Evolutionary conservation across 2,329 filamentous ascomycete genomes (phyloP), one percentile per base, ranked within the genome.

Genomic region (Colletotrichum costaricense): DNA sequence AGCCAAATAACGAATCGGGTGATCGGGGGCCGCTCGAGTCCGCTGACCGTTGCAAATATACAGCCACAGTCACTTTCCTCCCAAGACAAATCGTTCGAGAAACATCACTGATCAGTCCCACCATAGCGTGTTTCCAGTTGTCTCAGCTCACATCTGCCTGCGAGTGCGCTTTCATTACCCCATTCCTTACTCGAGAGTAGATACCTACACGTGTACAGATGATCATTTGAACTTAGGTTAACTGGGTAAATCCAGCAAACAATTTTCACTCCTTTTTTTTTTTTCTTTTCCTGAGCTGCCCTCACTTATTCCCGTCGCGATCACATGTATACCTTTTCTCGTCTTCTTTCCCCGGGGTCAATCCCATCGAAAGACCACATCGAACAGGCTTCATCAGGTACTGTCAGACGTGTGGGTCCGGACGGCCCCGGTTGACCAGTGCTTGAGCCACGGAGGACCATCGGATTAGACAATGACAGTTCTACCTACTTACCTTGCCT

Each of bases 31-130:
- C 58, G 58, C 63, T 56, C 30, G 8, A 65, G 63, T 24, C 46
- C 62, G 30, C 22, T 19, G 33, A 5, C 24, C 26, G 62, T 58
- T n/a, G 42, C 46, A 63, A 49, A 35, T 28, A 28, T 14, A 46
- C 57, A 30, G 14, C 35, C 49, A 68, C 52, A 62, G 30, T 30
- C 52, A 54, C 57, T 19, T 19, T 49, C 5, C 16, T 24, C 28
- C 22, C 5, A 30, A 59, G n/a, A 26, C 6, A 63, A 49, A 72
- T 59, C 65, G 54, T 64, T 42, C 30, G 59, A 69, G 58, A 59
- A 69, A 59, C 59, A 64, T 22, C 14, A n/a, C 65, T 28, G 14
- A 14, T 11, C 35, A 42, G 54, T 24, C 30, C 52, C 58, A 59
- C 38, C 19, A 54, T 69, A 35, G 52, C 52, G 22, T 63, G 64